These are phyloP conservation scores for Sarcomyxa edulis DNA, from an alignment of 768 basidiomycete genomes.

Conservation along the genomic window DNA sequence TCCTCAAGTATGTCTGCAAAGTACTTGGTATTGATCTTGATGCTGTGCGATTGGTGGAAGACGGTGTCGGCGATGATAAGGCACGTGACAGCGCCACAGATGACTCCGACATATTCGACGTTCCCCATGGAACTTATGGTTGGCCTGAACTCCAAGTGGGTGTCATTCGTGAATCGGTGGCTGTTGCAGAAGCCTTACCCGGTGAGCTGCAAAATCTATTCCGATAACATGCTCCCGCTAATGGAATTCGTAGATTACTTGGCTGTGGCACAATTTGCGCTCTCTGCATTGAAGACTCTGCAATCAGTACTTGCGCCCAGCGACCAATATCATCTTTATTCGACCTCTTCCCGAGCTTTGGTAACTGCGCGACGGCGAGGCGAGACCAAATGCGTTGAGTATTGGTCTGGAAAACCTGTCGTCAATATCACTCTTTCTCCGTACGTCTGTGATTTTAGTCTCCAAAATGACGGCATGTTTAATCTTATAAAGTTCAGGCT, in stretches of 20 bases:
- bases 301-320: slow-evolving; percentile 60
- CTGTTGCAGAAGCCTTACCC: slow-evolving; percentile 86
- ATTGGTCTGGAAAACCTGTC: slow-evolving; percentile 83
- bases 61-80: not conserved
- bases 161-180: slow-evolving; percentile 87
- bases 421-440: slow-evolving; percentile 72
- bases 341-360: slow-evolving; percentile 68
- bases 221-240: not conserved
- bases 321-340: slow-evolving; percentile 79
- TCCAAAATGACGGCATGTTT: slow-evolving; percentile 8
- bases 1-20: slow-evolving; percentile 71
- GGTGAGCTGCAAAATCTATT: slow-evolving; percentile 39
- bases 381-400: slow-evolving; percentile 63
- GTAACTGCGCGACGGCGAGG: slow-evolving; percentile 75
- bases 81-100: slow-evolving; percentile 6
- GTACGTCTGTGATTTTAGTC: slow-evolving; percentile 37
- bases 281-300: slow-evolving; percentile 78
- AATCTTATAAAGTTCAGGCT: slow-evolving; percentile 37
- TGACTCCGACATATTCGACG: slow-evolving; percentile 37
- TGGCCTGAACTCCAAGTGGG: slow-evolving; percentile 96
- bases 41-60: slow-evolving; percentile 50
- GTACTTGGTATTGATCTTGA: slow-evolving; percentile 81
- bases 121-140: slow-evolving; percentile 58
- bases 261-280: slow-evolving; percentile 81
- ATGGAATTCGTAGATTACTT: slow-evolving; percentile 56